Percentiles rank a stretch among this genome's conserved stretches.
Conservation (phyloP, 805 yeast species). For the Metschnikowia continentalis region DNA sequence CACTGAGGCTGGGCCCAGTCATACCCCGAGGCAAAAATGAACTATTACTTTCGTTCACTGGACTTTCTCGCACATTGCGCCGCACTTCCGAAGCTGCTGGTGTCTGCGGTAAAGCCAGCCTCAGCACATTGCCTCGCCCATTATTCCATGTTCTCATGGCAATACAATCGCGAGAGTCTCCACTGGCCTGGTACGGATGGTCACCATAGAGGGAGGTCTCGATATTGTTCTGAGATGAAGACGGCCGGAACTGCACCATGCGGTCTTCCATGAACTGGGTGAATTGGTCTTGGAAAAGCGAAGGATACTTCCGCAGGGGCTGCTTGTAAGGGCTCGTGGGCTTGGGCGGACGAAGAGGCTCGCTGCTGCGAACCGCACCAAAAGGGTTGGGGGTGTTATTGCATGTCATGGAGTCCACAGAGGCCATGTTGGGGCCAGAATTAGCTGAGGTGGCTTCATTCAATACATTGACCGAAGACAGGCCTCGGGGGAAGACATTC, state of each 20-base stretch:
- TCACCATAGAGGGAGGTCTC: slow-evolving; percentile 10
- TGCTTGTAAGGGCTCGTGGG: slow-evolving; percentile 9
- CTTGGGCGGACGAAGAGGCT: slow-evolving; percentile 14
- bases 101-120: background rate
- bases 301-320: slow-evolving; percentile 3
- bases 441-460: background rate
- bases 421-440: background rate
- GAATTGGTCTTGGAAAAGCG: slow-evolving; percentile 15
- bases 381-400: slow-evolving; percentile 11
- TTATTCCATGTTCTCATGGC: background rate
- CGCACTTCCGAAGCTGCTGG: background rate
- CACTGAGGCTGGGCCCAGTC: slow-evolving; percentile 4
- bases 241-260: slow-evolving; percentile 14
- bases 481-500: background rate
- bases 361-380: slow-evolving; percentile 8
- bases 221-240: slow-evolving; percentile 15
- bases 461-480: background rate
- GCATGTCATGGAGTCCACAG: background rate
- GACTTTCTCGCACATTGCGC: slow-evolving; percentile 6
- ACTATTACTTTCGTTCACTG: slow-evolving; percentile 8
- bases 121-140: background rate
- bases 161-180: background rate
- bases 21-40: slow-evolving; percentile 13
- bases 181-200: slow-evolving; percentile 16
- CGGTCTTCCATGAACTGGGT: slow-evolving; percentile 16